Conservation (phyloP, 2,329 filamentous ascomycete genomes). For the Dryadomyces quercus-mongolicae region DNA sequence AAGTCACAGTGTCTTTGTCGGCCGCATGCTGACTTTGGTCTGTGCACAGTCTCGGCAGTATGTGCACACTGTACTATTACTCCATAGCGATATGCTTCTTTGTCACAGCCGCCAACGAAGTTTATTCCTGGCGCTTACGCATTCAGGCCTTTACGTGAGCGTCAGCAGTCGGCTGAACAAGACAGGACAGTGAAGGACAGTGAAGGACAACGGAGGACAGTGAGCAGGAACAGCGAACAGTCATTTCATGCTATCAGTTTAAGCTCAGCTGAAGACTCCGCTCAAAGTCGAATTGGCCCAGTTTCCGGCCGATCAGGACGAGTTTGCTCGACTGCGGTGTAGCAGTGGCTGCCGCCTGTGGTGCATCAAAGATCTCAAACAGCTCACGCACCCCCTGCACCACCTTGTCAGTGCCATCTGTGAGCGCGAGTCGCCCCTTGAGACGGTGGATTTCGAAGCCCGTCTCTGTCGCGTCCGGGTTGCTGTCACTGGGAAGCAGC, state of each 20-base stretch:
- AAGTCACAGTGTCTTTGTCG: too few species aligned
- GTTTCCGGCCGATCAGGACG: constrained; percentile 48
- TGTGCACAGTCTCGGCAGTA: too few species aligned
- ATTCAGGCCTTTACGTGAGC: neutral
- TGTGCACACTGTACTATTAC: too few species aligned
- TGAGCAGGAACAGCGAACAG: neutral
- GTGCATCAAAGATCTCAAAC: constrained; percentile 74
- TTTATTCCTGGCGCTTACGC: neutral
- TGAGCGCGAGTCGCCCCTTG: constrained; percentile 65
- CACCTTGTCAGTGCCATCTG: constrained; percentile 56
- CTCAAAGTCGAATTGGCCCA: constrained; percentile 39
- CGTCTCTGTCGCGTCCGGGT: constrained; percentile 11
- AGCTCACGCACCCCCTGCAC: constrained; percentile 88
- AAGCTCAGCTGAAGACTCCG: constrained; percentile 21
- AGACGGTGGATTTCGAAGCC: constrained; percentile 74
- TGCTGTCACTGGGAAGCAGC: constrained; percentile 22
- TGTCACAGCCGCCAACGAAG: too few species aligned
- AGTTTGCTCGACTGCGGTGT: constrained; percentile 37
- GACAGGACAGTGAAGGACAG: too few species aligned
- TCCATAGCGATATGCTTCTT: too few species aligned
- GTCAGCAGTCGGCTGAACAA: too few species aligned
- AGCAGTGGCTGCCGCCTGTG: constrained; percentile 17
- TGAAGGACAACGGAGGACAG: too few species aligned
- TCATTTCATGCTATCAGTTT: neutral
- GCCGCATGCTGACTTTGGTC: too few species aligned